Percentiles rank a stretch among this genome's conserved stretches.
These are phyloP conservation scores for Eucalyptus cloeziana DNA, from an alignment of 345 rosid genomes.

Conservation along the genomic window DNA sequence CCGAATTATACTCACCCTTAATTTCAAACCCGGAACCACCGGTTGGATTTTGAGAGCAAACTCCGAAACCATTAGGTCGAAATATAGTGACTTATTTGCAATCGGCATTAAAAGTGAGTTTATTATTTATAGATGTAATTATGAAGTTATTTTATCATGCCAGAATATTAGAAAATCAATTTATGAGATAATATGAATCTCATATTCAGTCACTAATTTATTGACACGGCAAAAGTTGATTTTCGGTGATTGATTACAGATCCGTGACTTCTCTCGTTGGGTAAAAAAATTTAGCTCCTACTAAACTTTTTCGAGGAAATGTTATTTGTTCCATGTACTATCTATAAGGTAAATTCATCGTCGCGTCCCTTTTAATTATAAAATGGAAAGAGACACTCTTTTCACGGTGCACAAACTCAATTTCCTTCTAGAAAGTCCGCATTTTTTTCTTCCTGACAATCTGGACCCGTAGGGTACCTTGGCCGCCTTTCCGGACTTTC, in stretches of 20 bases:
- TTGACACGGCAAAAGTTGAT: no score
- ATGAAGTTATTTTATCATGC: background rate
- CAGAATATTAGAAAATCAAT: background rate
- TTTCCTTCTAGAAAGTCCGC: background rate
- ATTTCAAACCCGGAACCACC: background rate
- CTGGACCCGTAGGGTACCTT: background rate
- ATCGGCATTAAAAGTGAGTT: background rate
- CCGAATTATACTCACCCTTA: no score
- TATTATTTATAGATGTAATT: background rate
- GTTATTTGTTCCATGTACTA: background rate
- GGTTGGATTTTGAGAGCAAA: background rate
- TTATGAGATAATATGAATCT: background rate
- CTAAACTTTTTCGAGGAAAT: background rate
- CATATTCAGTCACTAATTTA: background rate
- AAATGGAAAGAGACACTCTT: background rate
- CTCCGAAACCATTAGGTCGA: background rate
- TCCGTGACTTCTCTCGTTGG: background rate
- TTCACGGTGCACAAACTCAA: background rate
- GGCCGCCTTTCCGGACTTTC: background rate
- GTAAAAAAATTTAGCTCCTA: background rate
- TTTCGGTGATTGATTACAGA: background rate
- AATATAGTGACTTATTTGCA: background rate
- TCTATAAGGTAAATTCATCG: background rate
- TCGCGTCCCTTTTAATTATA: background rate
- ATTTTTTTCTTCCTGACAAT: background rate